Evolutionary conservation across 179 eudicot genomes (phyloP), one percentile per base, ranked within the genome.

Genomic region (Beta corolliflora): DNA sequence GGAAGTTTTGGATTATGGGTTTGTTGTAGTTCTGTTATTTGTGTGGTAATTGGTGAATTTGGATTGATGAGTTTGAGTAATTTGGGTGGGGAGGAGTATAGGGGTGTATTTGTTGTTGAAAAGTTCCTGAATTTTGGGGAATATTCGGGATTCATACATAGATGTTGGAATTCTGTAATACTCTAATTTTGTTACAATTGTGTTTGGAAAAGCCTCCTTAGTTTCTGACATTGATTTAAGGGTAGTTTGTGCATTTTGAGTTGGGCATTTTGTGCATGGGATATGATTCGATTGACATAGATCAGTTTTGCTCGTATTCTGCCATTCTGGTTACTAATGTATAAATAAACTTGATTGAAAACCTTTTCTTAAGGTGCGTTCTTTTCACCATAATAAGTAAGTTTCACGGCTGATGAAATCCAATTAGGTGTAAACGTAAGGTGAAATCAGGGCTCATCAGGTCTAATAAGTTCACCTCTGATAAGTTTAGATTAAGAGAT

Each of bases 181-280:
- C 5, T 0, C 3, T 14, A 16, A 70, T 7, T 7, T 8, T 70
- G 9, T 10, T 7, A 5, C 13, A n/a, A 3, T 46, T 13, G 31
- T 46, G 4, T 16, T 55, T 75, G 78, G 66, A 75, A 59, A 60
- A 18, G 3, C 66, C 52, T 59, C 31, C 78, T 75, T 75, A n/a
- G 52, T 53, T 73, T 73, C 29, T 55, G 45, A 73, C 29, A 5
- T 70, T 19, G 73, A 21, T 48, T 13, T 50, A n/a, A 5, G 56
- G 14, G 9, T 61, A 13, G 25, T 73, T 60, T 63, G 48, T 50
- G 41, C 64, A 29, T 14, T 29, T 4, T 23, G 65, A 10, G 52
- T 60, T 44, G 36, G 12, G 56, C 53, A 41, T 19, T 10, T 58
- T 45, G 53, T 52, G 55, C 9, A 7, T 52, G 10, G 44, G 12